Conservation (phyloP, 352 stramenopile species). For the Phytopythium boreale region DNA sequence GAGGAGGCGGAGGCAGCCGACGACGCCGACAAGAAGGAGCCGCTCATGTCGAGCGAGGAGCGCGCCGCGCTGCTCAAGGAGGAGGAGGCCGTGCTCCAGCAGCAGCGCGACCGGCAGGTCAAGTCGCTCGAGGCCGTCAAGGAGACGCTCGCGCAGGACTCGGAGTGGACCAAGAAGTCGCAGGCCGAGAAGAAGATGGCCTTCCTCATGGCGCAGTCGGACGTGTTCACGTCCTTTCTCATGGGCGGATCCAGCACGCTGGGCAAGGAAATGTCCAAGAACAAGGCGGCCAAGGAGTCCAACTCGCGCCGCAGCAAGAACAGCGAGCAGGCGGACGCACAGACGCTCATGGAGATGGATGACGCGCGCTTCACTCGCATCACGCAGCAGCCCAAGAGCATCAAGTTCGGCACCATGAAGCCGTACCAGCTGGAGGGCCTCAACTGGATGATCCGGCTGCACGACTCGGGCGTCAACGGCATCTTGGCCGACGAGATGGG, state of each 20-base stretch:
- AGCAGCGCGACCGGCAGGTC: constrained; percentile 76
- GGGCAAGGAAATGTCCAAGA: constrained; percentile 74
- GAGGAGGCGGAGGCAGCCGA: constrained; percentile 11
- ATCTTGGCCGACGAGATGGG: constrained; percentile 89
- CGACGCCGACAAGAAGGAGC: constrained; percentile 28
- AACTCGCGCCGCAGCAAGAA: constrained; percentile 60
- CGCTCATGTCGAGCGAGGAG: constrained; percentile 55
- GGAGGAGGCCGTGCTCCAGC: constrained; percentile 62
- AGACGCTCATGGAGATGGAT: constrained; percentile 73
- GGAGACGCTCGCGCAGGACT: constrained; percentile 53
- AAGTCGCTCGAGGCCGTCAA: constrained; percentile 74
- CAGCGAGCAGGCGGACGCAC: constrained; percentile 65
- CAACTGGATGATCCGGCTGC: constrained; percentile 93
- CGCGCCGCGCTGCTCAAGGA: constrained; percentile 54
- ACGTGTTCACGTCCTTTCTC: constrained; percentile 87
- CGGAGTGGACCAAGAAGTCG: constrained; percentile 42
- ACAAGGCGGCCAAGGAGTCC: constrained; percentile 32
- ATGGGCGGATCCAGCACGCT: constrained; percentile 80
- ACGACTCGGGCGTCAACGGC: constrained; percentile 86
- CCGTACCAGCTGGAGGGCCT: constrained; percentile 85
- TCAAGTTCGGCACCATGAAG: constrained; percentile 89
- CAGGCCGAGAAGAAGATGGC: constrained; percentile 73
- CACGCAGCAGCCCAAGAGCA: constrained; percentile 76
- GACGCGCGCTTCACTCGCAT: constrained; percentile 79
- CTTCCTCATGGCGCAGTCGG: constrained; percentile 88